phyloP scores from a whole-genome alignment of 2,329 filamentous ascomycete species.

The Orbilia ellipsospora region DNA sequence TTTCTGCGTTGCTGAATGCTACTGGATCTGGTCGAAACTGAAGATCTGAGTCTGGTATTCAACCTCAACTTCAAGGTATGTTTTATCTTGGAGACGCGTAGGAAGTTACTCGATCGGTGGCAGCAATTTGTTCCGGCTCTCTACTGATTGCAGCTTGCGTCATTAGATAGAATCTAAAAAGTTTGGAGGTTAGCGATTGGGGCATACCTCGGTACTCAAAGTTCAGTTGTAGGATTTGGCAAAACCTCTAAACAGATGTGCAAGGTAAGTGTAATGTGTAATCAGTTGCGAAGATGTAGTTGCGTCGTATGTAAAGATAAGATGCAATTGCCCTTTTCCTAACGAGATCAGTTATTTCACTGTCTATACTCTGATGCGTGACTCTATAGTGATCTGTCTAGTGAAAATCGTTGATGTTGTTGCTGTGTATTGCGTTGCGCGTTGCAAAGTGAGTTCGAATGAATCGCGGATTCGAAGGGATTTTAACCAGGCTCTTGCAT shows the following conservation, averaged over 20 bases:
- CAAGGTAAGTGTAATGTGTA: too few relatives aligned
- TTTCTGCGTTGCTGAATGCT: constrained; percentile 7
- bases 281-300: too few relatives aligned
- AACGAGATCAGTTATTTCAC: too few relatives aligned
- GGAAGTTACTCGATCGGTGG: constrained; percentile 8
- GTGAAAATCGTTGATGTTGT: background rate
- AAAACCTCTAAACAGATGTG: background rate
- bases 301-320: too few relatives aligned
- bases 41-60: constrained; percentile 10
- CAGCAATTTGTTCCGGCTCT: constrained; percentile 9
- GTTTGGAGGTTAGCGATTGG: constrained; percentile 3
- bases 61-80: constrained; percentile 13
- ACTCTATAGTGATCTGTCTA: too few relatives aligned
- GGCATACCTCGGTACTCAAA: constrained; percentile 3
- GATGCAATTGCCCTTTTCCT: too few relatives aligned
- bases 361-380: too few relatives aligned
- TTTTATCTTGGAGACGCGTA: constrained; percentile 12
- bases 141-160: constrained; percentile 2
- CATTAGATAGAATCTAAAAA: constrained; percentile 10
- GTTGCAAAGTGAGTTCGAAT: constrained; percentile 7
- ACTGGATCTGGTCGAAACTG: constrained; percentile 5
- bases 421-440: constrained; percentile 9
- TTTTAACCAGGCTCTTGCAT: background rate
- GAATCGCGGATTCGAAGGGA: constrained; percentile 11
- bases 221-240: background rate